These are phyloP conservation scores for Penicillium hordei DNA, from an alignment of 2,329 filamentous ascomycete species.

Conservation along the genomic window DNA sequence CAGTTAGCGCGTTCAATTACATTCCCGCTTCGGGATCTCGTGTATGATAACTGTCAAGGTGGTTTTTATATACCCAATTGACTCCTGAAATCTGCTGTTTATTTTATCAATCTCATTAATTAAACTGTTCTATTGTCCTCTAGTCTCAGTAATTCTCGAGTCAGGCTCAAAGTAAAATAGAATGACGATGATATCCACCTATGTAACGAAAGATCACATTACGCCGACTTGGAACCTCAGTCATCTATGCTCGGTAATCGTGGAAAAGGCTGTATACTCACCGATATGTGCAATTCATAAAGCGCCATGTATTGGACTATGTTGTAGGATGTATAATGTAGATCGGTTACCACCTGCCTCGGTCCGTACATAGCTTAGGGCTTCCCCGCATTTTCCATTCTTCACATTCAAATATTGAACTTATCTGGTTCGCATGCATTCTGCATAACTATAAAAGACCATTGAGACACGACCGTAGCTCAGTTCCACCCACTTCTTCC, in stretches of 20 bases:
- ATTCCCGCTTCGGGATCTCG: conserved; percentile 23
- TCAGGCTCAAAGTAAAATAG: no score
- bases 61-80: not conserved
- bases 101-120: not conserved
- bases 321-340: not conserved
- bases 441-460: not conserved
- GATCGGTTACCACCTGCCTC: conserved; percentile 16
- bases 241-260: not conserved
- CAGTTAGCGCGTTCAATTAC: conserved; percentile 29
- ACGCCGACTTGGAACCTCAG: not conserved
- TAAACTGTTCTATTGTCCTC: not conserved
- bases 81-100: not conserved
- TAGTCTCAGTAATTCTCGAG: not conserved
- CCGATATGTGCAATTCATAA: conserved; percentile 5
- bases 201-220: not conserved
- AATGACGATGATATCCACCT: not conserved
- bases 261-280: not conserved
- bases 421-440: not conserved
- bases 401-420: not conserved
- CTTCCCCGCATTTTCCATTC: conserved; percentile 2
- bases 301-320: not conserved
- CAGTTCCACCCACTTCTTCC: not conserved
- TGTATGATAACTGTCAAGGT: not conserved
- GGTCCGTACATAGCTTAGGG: conserved; percentile 13
- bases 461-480: not conserved